phyloP scores from a whole-genome alignment of 1,284 basidiomycete genomes.

The Cutaneotrichosporon daszewskae region DNA sequence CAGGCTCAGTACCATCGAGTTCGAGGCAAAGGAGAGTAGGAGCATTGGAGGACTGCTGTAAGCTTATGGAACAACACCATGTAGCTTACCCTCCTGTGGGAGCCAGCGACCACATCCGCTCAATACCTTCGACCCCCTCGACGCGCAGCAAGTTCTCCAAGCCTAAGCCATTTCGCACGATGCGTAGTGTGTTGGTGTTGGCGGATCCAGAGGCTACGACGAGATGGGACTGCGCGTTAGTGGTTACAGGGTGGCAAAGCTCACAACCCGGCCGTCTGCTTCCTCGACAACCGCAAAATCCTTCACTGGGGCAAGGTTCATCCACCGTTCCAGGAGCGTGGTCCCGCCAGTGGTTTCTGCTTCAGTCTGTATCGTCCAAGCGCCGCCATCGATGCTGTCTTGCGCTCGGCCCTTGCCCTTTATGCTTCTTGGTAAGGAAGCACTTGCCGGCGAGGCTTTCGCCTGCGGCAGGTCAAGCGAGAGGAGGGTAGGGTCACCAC shows the following conservation, averaged over 20 bases:
- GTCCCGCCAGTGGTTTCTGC: constrained; percentile 42
- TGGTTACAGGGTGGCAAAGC: constrained; percentile 19
- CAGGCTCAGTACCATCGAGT: constrained; percentile 40
- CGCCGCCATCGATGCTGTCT: constrained; percentile 47
- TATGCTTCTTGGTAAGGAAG: background rate
- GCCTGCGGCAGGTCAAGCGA: constrained; percentile 30
- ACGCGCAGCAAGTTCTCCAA: constrained; percentile 63
- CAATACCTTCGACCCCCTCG: constrained; percentile 58
- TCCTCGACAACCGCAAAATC: constrained; percentile 74
- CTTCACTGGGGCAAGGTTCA: constrained; percentile 80
- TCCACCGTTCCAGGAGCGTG: constrained; percentile 59
- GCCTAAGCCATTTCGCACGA: constrained; percentile 80
- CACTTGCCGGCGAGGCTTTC: no score
- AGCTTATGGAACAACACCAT: constrained; percentile 8
- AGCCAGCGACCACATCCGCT: constrained; percentile 63
- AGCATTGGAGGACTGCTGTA: constrained; percentile 10
- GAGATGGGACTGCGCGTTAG: constrained; percentile 59
- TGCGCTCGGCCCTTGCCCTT: constrained; percentile 33
- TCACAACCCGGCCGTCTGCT: constrained; percentile 68
- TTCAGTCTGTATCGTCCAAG: constrained; percentile 39
- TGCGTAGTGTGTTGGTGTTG: constrained; percentile 71
- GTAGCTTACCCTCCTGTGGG: constrained; percentile 5
- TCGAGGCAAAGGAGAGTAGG: constrained; percentile 23
- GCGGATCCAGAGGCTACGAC: constrained; percentile 83
- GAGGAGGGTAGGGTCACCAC: constrained; percentile 73